phyloP scores from a whole-genome alignment of 139 green algal genomes.

The Deuterostichococcus epilithicus region DNA sequence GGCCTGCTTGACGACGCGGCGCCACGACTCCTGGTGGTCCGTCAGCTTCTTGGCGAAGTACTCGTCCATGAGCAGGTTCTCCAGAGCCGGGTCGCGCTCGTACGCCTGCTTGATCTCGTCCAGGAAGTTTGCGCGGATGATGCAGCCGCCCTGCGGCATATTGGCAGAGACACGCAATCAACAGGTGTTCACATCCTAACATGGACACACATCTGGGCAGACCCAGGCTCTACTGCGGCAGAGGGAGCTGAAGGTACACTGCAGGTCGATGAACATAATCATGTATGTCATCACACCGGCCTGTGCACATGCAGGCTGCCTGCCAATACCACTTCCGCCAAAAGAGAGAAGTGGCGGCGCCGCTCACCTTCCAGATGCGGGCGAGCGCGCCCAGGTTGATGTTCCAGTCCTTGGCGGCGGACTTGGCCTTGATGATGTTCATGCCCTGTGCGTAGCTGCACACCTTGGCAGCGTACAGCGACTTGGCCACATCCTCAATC shows the following conservation, averaged over 20 bases:
- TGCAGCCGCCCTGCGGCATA: conserved; percentile 93
- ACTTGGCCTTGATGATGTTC: conserved; percentile 98
- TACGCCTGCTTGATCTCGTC: conserved; percentile 95
- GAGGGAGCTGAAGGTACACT: too few relatives aligned
- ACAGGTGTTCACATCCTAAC: too few relatives aligned
- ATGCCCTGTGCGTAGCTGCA: conserved; percentile 96
- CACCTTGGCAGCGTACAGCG: conserved; percentile 93
- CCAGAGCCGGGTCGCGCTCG: conserved; percentile 70
- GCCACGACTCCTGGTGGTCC: conserved; percentile 75
- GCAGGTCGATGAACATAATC: too few relatives aligned
- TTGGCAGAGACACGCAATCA: too few relatives aligned
- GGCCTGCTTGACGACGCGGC: conserved; percentile 66
- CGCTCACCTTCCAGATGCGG: conserved; percentile 94
- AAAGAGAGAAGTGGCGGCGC: too few relatives aligned
- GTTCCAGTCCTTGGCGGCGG: conserved; percentile 81
- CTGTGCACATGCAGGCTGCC: too few relatives aligned
- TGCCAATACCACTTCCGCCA: too few relatives aligned
- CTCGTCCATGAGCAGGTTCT: conserved; percentile 85
- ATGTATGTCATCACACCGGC: too few relatives aligned
- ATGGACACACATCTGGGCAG: conserved; percentile 2
- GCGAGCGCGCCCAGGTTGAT: conserved; percentile 88
- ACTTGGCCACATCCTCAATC: conserved; percentile 76
- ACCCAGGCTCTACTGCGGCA: too few relatives aligned
- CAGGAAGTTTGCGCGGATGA: conserved; percentile 96
- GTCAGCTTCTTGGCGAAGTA: conserved; percentile 82